These are phyloP conservation scores for Arabidopsis hybrid DNA, from an alignment of 441 rosid genomes.

Conservation along the genomic window DNA sequence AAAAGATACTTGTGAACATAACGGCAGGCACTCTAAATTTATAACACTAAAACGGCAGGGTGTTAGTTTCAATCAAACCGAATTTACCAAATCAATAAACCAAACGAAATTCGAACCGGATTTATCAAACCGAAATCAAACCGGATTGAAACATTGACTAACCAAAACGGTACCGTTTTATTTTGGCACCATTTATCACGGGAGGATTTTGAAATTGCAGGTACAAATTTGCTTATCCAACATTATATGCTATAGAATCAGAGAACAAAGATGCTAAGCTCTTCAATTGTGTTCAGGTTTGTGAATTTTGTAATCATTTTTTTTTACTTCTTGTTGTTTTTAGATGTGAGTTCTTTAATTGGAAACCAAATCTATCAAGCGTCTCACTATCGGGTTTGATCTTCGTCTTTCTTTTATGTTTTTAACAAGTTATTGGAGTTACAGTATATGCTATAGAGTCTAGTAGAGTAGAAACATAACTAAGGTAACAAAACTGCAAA, in stretches of 20 bases:
- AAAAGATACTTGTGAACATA: too few species aligned
- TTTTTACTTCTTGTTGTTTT: neutral
- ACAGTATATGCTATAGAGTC: too few species aligned
- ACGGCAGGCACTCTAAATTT: too few species aligned
- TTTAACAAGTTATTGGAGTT: neutral
- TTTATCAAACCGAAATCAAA: too few species aligned
- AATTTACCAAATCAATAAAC: too few species aligned
- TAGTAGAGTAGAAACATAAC: neutral
- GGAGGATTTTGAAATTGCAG: neutral
- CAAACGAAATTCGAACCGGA: too few species aligned
- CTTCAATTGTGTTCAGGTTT: conserved; percentile 40
- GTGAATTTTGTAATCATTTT: neutral
- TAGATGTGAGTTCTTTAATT: neutral
- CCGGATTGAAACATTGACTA: too few species aligned
- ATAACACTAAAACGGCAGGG: too few species aligned
- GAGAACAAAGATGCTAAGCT: conserved; percentile 41
- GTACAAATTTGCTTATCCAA: conserved; percentile 39
- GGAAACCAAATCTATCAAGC: neutral
- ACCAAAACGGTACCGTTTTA: too few species aligned
- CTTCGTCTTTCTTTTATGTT: neutral
- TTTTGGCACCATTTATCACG: too few species aligned
- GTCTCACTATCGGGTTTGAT: conserved; percentile 40
- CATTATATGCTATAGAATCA: conserved; percentile 37
- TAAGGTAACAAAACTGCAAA: neutral
- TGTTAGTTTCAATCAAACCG: too few species aligned